Evolutionary conservation across 306 rosid species (phyloP).

Genomic region (Cucumis cinereus): DNA sequence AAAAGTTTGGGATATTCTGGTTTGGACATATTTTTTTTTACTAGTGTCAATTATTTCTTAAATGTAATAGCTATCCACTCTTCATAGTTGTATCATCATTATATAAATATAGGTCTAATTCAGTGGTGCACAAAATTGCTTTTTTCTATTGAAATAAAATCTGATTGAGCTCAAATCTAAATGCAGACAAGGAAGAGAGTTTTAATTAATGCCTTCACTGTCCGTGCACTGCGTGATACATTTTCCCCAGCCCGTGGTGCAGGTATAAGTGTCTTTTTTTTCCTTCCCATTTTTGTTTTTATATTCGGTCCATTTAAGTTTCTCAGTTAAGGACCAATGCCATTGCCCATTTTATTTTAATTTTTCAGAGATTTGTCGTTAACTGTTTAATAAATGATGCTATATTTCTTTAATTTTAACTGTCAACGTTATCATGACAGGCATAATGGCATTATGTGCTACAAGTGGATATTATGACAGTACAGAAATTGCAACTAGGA

Average conservation of each 20-base stretch:
- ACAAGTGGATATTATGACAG: slow-evolving; percentile 90
- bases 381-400: slow-evolving; percentile 1
- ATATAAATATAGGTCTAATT: background rate
- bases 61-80: background rate
- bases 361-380: slow-evolving; percentile 8
- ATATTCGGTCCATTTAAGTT: background rate
- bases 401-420: background rate
- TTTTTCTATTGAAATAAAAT: slow-evolving; percentile 10
- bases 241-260: slow-evolving; percentile 98
- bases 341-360: background rate
- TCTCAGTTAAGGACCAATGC: background rate
- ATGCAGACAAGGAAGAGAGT: slow-evolving; percentile 98
- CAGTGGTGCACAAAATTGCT: background rate
- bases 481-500: slow-evolving; percentile 83
- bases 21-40: background rate
- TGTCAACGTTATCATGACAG: slow-evolving; percentile 28
- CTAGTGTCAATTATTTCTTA: background rate
- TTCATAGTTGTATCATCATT: background rate
- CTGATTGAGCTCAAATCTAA: slow-evolving; percentile 15
- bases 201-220: slow-evolving; percentile 93
- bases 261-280: slow-evolving; percentile 32
- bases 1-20: background rate
- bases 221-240: slow-evolving; percentile 95
- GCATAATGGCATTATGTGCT: slow-evolving; percentile 94
- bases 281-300: background rate